Evolutionary conservation across 2,329 filamentous ascomycete species (phyloP), one percentile per base, ranked within the genome.

Genomic region (Fusarium albidum): DNA sequence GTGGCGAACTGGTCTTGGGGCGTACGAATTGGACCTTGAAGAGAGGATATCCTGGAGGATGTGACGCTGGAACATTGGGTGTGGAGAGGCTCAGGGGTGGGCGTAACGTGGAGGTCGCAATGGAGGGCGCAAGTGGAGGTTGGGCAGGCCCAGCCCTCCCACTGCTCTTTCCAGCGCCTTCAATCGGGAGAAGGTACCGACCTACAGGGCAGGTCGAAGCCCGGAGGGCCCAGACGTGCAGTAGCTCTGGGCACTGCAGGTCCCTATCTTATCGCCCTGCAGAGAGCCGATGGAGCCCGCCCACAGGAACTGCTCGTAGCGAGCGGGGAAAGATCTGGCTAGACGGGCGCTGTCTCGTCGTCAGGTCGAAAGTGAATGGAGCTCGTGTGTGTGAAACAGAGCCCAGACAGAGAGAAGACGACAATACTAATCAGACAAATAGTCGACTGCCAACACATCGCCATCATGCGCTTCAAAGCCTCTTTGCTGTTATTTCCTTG

Each of bases 1-100:
- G 57, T 67, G 64, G 64, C 64, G 47, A 67, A 65, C 48, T 57
- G 43, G 49, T 54, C n/a, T 26, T 27, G 64, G 63, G 63, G 52
- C 28, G 58, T 61, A 51, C 39, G 53, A 34, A 44, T 47, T 41
- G 28, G 52, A 39, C 41, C 38, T 44, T 44, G 44, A 44, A 32
- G 34, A 12, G 18, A 17, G 13, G 14, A 27, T n/a, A 55, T 55
- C 35, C 51, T 55, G 25, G 39, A 44, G 44, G 56, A 59, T 59
- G 51, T 48, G 55, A 63, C 50, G 44, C 38, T 57, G 55, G 55
- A 46, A 63, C 50, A 43, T 40, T 57, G 55, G 55, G 52, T 26
- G 46, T 61, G 49, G 21, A 49, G 27, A 10, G 12, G 37, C 38
- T 31, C 52, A 49, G 54, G 58, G 42, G 58, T 61, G 57, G 46